These are phyloP conservation scores for Picea glauca DNA, from an alignment of 75 land plant species.

Conservation along the genomic window DNA sequence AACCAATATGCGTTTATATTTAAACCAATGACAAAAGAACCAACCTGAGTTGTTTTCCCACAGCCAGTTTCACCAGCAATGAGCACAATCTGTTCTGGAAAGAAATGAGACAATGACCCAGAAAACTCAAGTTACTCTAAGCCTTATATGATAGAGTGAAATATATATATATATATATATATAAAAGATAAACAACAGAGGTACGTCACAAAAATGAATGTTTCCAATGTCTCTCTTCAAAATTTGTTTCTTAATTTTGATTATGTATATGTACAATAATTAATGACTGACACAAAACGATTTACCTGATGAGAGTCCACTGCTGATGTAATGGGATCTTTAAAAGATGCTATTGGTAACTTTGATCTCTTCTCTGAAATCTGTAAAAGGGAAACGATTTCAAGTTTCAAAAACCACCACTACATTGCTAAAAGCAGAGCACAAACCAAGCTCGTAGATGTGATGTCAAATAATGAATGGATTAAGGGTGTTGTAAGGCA, in stretches of 20 bases:
- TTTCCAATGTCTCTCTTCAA: too few species aligned
- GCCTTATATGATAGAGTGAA: not conserved
- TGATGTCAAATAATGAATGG: not conserved
- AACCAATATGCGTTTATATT: too few species aligned
- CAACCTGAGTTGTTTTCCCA: constrained; percentile 98
- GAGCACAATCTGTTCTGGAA: constrained; percentile 69
- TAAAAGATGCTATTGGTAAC: constrained; percentile 82
- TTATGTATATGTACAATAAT: not conserved
- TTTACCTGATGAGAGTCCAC: constrained; percentile 76
- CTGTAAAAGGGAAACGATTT: constrained; percentile 31
- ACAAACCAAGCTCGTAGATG: too few species aligned
- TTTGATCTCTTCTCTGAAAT: constrained; percentile 63
- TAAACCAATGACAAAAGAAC: not conserved
- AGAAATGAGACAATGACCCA: not conserved
- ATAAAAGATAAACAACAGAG: too few species aligned
- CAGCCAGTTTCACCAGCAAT: constrained; percentile 99
- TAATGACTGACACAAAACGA: not conserved
- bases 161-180: too few species aligned
- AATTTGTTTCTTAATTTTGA: too few species aligned
- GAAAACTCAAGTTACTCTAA: constrained; percentile 5
- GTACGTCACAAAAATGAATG: too few species aligned
- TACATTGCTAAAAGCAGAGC: not conserved
- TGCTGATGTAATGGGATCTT: constrained; percentile 68
- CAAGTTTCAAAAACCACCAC: not conserved
- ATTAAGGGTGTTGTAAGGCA: not conserved